Evolutionary conservation across 2,329 filamentous ascomycete genomes (phyloP).

Genomic region (Penicillium sp.): DNA sequence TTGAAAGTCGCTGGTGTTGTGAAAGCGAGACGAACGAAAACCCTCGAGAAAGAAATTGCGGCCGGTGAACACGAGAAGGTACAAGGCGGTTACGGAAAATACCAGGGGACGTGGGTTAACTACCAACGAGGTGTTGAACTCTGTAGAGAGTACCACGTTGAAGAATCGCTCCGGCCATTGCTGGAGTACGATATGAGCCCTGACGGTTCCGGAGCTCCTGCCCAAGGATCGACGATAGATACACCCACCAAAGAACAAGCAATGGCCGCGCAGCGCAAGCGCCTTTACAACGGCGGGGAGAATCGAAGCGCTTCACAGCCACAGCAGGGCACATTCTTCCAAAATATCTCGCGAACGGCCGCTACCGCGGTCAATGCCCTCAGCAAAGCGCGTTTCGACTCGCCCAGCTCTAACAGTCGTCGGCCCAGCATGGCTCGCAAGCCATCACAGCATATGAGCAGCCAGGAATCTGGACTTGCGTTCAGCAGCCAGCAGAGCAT

Average conservation of each 20-base stretch:
- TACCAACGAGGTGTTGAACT: constrained; percentile 88
- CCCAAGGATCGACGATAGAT: constrained; percentile 63
- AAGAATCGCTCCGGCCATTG: constrained; percentile 41
- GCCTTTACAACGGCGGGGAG: constrained; percentile 74
- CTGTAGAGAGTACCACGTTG: constrained; percentile 61
- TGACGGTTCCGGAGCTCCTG: constrained; percentile 55
- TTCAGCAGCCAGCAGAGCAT: constrained; percentile 73
- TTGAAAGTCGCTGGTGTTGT: constrained; percentile 94
- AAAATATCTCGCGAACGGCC: constrained; percentile 87
- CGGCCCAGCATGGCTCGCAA: constrained; percentile 62
- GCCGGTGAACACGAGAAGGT: constrained; percentile 97
- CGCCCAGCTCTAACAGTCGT: constrained; percentile 59
- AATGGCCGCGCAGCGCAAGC: constrained; percentile 89
- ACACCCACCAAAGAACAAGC: constrained; percentile 98
- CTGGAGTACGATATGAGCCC: constrained; percentile 44
- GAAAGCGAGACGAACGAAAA: constrained; percentile 95
- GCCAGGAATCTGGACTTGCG: constrained; percentile 57
- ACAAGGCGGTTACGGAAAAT: constrained; percentile 95
- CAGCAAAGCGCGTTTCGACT: constrained; percentile 90
- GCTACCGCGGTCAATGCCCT: constrained; percentile 91
- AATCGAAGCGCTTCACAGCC: constrained; percentile 54
- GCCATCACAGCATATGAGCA: constrained; percentile 54
- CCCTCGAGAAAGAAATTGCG: constrained; percentile 93
- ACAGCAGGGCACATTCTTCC: constrained; percentile 82
- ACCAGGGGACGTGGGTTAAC: constrained; percentile 97